Base-by-base conservation (phyloP, 2,329 filamentous ascomycete genomes). In the Penicillium italicum region DNA sequence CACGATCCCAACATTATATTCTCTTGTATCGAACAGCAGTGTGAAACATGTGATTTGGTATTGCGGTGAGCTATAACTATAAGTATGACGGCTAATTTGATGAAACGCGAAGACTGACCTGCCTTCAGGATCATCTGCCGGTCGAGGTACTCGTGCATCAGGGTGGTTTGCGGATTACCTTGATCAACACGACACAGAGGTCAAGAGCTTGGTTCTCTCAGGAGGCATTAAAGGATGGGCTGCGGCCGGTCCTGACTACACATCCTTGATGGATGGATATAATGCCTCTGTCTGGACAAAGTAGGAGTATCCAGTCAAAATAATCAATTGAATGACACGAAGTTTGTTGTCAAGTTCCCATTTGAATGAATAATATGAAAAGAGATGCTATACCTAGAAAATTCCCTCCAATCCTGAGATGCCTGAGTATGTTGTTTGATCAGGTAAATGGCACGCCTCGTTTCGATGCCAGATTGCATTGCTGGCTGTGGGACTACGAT, bases 161-260 rank as follows among this genome's bases (percentile, higher is more conserved):
- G 76, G 74, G 8, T 85, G 82, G 82, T 80, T 85, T 62, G 73
- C 72, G 4, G 82, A 85, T 64, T 73, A 82, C 55, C 67, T 85
- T 30, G 64, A 77, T 1, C 65, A 75, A 34, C 64, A 66, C 1
- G 76, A 81, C 54, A 61, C 45, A 0, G 62, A 68, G 0, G 77
- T 83, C 65, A 57, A 79, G 59, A 84, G 81, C 57, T 51, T 82
- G 31, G 74, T 81, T 2, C 69, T 85, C 4, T 62, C 68, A 10
- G 82, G 77, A 0, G 82, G 82, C 0, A 80, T 85, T 62, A 81
- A 80, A 46, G 81, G 80, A 4, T 85, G 82, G 82, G 79, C 68
- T 5, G 69, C 59, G 0, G 78, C 75, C 0, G 80, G 81, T 0
- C 61, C 59, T 0, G 77, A 82, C 44, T 84, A 77, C 65, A 71